These are phyloP conservation scores for Botryotinia globosa DNA, from an alignment of 2,329 filamentous ascomycete species.

Conservation along the genomic window DNA sequence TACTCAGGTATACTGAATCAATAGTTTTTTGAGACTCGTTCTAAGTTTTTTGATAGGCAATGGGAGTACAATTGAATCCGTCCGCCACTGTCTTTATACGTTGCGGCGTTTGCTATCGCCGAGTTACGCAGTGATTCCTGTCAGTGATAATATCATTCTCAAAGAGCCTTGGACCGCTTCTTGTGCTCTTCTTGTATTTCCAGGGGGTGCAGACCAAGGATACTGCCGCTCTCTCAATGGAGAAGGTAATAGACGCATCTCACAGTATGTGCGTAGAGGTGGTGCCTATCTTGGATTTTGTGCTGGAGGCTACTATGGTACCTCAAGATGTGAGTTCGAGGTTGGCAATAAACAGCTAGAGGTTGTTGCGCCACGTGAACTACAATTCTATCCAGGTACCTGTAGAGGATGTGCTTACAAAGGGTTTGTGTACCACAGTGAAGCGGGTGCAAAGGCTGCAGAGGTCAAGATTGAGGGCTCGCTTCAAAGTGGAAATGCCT, in stretches of 20 bases:
- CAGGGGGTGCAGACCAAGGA: slow-evolving; percentile 88
- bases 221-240: slow-evolving; percentile 90
- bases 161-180: slow-evolving; percentile 89
- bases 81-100: slow-evolving; percentile 84
- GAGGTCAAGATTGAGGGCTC: slow-evolving; percentile 60
- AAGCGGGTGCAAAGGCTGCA: slow-evolving; percentile 75
- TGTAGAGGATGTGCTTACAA: slow-evolving; percentile 84
- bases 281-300: slow-evolving; percentile 89
- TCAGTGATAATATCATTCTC: slow-evolving; percentile 73
- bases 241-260: slow-evolving; percentile 78
- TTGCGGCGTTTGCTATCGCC: slow-evolving; percentile 82
- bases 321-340: slow-evolving; percentile 82
- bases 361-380: slow-evolving; percentile 79
- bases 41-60: slow-evolving; percentile 53
- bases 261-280: slow-evolving; percentile 79
- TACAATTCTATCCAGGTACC: slow-evolving; percentile 82
- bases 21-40: neutral
- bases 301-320: slow-evolving; percentile 91
- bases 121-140: slow-evolving; percentile 87
- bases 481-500: slow-evolving; percentile 53
- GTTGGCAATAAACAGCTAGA: slow-evolving; percentile 77
- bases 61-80: slow-evolving; percentile 83
- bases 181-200: slow-evolving; percentile 86
- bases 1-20: slow-evolving; percentile 67
- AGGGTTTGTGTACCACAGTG: slow-evolving; percentile 88